A percentile compares a stretch with the other conserved stretches of the same genome.
Conservation (phyloP, 257 asterid species). For the Pogostemon cablin region DNA sequence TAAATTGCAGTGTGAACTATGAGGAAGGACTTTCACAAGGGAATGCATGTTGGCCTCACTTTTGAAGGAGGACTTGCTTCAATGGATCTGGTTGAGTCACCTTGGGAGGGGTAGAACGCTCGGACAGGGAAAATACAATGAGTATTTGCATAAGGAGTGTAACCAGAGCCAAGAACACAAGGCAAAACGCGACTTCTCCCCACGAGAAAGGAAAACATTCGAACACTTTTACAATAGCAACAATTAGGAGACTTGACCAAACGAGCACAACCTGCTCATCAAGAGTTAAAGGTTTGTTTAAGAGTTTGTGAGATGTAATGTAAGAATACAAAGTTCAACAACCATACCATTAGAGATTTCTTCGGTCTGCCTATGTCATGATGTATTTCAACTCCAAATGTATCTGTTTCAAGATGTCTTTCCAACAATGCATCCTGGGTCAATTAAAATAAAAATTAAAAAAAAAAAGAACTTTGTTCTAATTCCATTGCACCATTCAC, state of each 20-base stretch:
- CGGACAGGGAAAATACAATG: conserved; percentile 66
- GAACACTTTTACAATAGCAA: conserved; percentile 46
- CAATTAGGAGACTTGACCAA: conserved; percentile 62
- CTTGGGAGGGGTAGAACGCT: conserved; percentile 50
- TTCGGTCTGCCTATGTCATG: conserved; percentile 61
- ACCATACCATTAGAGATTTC: conserved; percentile 62
- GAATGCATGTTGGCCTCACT: conserved; percentile 20
- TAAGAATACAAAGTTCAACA: background rate
- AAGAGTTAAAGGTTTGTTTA: conserved; percentile 7
- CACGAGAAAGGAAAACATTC: conserved; percentile 63
- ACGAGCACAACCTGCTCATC: conserved; percentile 59
- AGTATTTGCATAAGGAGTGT: conserved; percentile 73
- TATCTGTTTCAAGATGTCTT: conserved; percentile 59
- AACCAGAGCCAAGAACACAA: conserved; percentile 57
- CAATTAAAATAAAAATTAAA: too few species aligned
- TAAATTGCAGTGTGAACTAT: too few species aligned
- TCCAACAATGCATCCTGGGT: conserved; percentile 73
- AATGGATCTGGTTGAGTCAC: conserved; percentile 40
- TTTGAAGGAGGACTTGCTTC: conserved; percentile 57
- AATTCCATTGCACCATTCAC: too few species aligned
- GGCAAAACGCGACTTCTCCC: conserved; percentile 61
- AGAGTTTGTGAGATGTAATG: background rate
- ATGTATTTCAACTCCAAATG: conserved; percentile 54
- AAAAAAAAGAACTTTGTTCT: too few species aligned
- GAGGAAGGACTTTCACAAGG: background rate